Conservation (phyloP, 306 rosid species). For the Begonia peltatifolia region DNA sequence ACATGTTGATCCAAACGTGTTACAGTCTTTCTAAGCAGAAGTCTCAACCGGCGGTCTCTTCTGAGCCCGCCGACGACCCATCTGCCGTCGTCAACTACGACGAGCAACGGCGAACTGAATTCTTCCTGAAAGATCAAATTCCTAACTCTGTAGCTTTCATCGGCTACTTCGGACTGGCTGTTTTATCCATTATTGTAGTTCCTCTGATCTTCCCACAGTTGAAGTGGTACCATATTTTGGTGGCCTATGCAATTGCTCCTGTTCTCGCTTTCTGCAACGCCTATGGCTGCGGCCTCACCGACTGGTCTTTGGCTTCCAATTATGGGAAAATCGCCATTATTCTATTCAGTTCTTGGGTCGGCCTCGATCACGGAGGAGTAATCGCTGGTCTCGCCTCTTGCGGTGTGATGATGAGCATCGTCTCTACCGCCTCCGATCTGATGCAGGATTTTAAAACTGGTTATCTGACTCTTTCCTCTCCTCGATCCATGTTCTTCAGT, state of each 20-base stretch:
- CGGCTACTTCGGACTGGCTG: constrained; percentile 36
- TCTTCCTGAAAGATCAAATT: constrained; percentile 50
- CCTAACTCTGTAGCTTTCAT: constrained; percentile 29
- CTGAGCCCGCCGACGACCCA: neutral
- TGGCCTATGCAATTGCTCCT: constrained; percentile 45
- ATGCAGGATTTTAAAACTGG: constrained; percentile 85
- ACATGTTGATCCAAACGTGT: constrained; percentile 27
- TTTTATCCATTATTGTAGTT: constrained; percentile 25
- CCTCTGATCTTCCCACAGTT: constrained; percentile 41
- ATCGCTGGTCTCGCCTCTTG: constrained; percentile 69
- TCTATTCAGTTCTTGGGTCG: constrained; percentile 57
- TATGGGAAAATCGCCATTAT: constrained; percentile 67
- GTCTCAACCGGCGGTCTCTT: neutral
- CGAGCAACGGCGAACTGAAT: constrained; percentile 19
- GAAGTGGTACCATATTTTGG: constrained; percentile 49
- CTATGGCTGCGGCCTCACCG: constrained; percentile 66
- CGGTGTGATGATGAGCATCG: constrained; percentile 79
- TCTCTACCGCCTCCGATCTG: constrained; percentile 59
- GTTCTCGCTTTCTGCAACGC: constrained; percentile 63
- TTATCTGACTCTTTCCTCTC: constrained; percentile 51
- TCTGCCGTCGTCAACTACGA: constrained; percentile 14
- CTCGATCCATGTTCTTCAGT: constrained; percentile 57
- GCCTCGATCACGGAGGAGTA: constrained; percentile 40
- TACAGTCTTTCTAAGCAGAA: constrained; percentile 16
- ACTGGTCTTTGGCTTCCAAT: constrained; percentile 70